phyloP scores from a whole-genome alignment of 345 rosid genomes.

The Balakata baccata region DNA sequence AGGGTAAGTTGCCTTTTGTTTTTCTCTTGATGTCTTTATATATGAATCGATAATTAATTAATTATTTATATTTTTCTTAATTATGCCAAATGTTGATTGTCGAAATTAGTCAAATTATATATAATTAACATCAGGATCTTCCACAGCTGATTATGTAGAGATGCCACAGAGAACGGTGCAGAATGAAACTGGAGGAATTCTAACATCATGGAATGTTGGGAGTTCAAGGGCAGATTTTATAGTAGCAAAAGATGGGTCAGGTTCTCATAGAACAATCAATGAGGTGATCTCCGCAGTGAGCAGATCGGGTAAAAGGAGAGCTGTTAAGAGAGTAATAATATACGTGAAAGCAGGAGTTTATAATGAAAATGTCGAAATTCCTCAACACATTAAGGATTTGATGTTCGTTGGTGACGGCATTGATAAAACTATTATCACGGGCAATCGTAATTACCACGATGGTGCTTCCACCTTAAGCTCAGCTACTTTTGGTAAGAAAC shows the following conservation, averaged over 20 bases:
- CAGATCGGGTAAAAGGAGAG: slow-evolving; percentile 34
- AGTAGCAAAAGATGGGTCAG: slow-evolving; percentile 52
- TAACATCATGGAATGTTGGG: slow-evolving; percentile 43
- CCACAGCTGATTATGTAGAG: slow-evolving; percentile 9
- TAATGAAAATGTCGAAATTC: slow-evolving; percentile 54
- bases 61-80: no score
- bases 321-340: slow-evolving; percentile 38
- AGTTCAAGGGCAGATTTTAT: slow-evolving; percentile 41
- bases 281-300: slow-evolving; percentile 42
- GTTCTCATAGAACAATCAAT: slow-evolving; percentile 41
- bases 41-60: no score
- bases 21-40: not conserved
- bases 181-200: slow-evolving; percentile 30
- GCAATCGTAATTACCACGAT: slow-evolving; percentile 43
- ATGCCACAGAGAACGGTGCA: not conserved
- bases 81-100: not conserved
- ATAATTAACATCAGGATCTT: no score
- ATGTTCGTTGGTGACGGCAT: slow-evolving; percentile 86
- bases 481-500: slow-evolving; percentile 58
- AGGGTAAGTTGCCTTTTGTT: not conserved
- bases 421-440: slow-evolving; percentile 58
- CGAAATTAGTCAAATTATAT: no score
- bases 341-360: slow-evolving; percentile 69
- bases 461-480: slow-evolving; percentile 53
- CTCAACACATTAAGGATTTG: slow-evolving; percentile 37